phyloP scores from a whole-genome alignment of 306 rosid species.

The Vachellia collinsii region DNA sequence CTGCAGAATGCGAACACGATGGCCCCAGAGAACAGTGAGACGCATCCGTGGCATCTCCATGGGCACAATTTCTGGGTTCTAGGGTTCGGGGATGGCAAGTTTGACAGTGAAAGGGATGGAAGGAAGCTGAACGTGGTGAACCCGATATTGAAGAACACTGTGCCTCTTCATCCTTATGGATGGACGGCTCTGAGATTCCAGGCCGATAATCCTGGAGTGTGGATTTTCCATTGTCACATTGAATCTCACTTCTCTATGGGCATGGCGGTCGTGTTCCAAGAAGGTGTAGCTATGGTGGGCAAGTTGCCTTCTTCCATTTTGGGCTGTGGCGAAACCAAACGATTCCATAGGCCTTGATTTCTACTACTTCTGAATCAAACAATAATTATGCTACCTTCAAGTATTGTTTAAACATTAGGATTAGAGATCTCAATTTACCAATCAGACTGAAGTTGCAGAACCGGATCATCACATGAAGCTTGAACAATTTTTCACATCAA shows the following conservation, averaged over 20 bases:
- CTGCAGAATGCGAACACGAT: constrained; percentile 30
- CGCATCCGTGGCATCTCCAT: constrained; percentile 38
- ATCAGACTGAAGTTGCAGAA: neutral
- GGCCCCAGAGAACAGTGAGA: neutral
- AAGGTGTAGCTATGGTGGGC: constrained; percentile 7
- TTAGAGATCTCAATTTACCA: neutral
- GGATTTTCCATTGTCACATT: constrained; percentile 35
- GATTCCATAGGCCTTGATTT: neutral
- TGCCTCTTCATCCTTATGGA: constrained; percentile 32
- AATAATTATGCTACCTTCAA: neutral
- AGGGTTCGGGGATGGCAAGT: constrained; percentile 23
- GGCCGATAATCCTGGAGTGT: constrained; percentile 32
- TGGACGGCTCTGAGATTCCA: constrained; percentile 36
- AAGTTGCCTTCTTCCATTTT: constrained; percentile 15
- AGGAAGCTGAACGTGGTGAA: constrained; percentile 22
- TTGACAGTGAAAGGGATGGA: neutral
- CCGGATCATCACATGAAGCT: neutral
- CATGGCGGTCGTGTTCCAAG: constrained; percentile 31
- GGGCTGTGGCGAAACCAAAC: constrained; percentile 31
- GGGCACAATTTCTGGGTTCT: constrained; percentile 35
- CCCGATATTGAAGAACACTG: constrained; percentile 29
- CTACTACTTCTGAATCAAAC: neutral
- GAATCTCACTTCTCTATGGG: constrained; percentile 37
- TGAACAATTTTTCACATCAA: too few relatives aligned
- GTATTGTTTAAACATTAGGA: neutral